Conservation (phyloP, 768 basidiomycete species). For the Pulveroboletus sp. region DNA sequence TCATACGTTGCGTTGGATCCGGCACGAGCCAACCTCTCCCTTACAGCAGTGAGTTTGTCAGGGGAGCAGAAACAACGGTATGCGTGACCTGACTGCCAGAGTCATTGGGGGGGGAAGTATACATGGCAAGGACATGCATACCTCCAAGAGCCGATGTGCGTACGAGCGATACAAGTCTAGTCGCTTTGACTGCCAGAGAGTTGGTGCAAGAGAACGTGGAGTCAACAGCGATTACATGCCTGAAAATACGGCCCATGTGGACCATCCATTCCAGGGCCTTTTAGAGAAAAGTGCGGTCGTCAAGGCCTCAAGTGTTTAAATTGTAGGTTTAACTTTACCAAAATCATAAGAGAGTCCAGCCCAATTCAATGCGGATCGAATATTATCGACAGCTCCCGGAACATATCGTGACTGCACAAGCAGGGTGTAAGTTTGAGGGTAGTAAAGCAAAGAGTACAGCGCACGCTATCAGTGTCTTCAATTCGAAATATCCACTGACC, state of each 20-base stretch:
- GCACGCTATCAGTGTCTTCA: slow-evolving; percentile 91
- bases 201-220: not conserved
- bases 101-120: not conserved
- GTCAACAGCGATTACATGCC: slow-evolving; percentile 34
- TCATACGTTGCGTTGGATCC: slow-evolving; percentile 86
- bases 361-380: slow-evolving; percentile 77
- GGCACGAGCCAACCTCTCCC: slow-evolving; percentile 62
- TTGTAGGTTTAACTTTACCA: slow-evolving; percentile 44
- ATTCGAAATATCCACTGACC: slow-evolving; percentile 91
- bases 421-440: not conserved
- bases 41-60: slow-evolving; percentile 61
- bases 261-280: slow-evolving; percentile 76
- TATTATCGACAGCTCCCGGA: slow-evolving; percentile 78
- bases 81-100: slow-evolving; percentile 69
- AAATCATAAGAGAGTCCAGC: slow-evolving; percentile 89
- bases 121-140: slow-evolving; percentile 27
- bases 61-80: slow-evolving; percentile 94
- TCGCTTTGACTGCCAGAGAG: slow-evolving; percentile 69
- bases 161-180: slow-evolving; percentile 79
- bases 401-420: slow-evolving; percentile 65
- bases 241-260: slow-evolving; percentile 85
- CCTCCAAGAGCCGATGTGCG: slow-evolving; percentile 70
- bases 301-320: not conserved
- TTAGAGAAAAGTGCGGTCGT: not conserved
- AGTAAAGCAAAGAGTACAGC: slow-evolving; percentile 19